Evolutionary conservation across 2,329 filamentous ascomycete genomes (phyloP), one percentile per base, ranked within the genome.

Genomic region (Magnaporthales sp.): DNA sequence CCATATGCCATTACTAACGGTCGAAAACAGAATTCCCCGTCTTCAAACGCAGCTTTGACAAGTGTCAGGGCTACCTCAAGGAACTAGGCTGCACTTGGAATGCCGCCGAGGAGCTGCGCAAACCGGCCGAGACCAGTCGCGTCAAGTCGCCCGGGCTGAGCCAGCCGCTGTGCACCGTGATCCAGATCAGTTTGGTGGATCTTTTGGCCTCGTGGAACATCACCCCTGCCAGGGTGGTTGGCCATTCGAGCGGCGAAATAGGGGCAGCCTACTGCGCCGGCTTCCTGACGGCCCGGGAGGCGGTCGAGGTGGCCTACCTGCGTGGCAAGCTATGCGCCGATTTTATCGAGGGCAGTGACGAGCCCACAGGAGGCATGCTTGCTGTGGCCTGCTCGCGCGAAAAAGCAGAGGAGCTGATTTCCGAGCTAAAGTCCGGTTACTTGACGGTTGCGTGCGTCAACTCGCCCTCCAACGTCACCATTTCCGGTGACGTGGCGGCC

Each of bases 131-230:
- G 62, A 32, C 7, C 29, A 3, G 63, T 22, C 67, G 64, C 30
- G 62, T 74, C 32, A 38, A 69, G 60, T 66, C 69, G 2, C 66
- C 69, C 22, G 68, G 69, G 62, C 66, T 74, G 63, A 68, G 70
- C 22, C 77, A 79, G 63, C 73, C 78, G 6, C 30, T 75, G 3
- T 77, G 73, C 67, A 78, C 76, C 4, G 75, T 74, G 0, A 19
- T 80, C 1, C 77, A 81, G 67, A 71, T 83, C 15, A 78, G 71
- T 0, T 69, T 84, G 0, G 73, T 81, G 0, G 75, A 81, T 15
- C 69, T 79, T 0, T 73, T 83, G 2, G 38, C 56, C 0, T 68
- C 69, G 0, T 72, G 72, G 63, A 73, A 75, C 0, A 68, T 83
- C 29, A 65, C 62, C 1, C 76, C 78, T 0, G 26, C 69, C 6